Percentiles rank a stretch among this genome's conserved stretches.
phyloP scores from a whole-genome alignment of 1,139 yeast genomes.

The Nakaseomyces uthaithaninus region DNA sequence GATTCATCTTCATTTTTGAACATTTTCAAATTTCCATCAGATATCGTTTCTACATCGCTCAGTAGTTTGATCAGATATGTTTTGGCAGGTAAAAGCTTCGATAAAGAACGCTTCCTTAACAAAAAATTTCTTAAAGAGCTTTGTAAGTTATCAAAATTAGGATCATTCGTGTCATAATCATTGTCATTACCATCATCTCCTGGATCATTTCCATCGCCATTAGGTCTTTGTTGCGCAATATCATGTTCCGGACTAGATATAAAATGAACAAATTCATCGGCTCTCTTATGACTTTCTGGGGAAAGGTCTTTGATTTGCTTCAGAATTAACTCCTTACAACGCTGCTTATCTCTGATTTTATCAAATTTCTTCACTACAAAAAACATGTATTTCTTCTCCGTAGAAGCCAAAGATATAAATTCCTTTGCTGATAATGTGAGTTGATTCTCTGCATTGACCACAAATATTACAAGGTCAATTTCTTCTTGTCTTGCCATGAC shows the following conservation, averaged over 20 bases:
- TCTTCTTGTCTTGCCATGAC: conserved; percentile 96
- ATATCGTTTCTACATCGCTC: conserved; percentile 53
- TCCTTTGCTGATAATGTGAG: conserved; percentile 92
- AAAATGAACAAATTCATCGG: conserved; percentile 89
- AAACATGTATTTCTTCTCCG: conserved; percentile 84
- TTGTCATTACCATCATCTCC: conserved; percentile 38
- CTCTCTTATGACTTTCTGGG: conserved; percentile 84
- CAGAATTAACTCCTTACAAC: conserved; percentile 67
- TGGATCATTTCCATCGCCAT: conserved; percentile 32
- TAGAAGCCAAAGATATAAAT: conserved; percentile 82
- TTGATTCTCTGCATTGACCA: conserved; percentile 92
- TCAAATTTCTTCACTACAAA: conserved; percentile 93
- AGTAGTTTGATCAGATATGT: conserved; percentile 66
- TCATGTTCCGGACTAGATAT: conserved; percentile 55
- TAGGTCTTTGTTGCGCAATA: conserved; percentile 28
- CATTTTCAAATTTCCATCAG: conserved; percentile 53
- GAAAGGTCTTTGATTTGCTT: conserved; percentile 83
- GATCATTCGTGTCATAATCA: conserved; percentile 24
- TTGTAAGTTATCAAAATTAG: conserved; percentile 74
- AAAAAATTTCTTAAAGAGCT: conserved; percentile 79
- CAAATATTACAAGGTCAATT: conserved; percentile 92
- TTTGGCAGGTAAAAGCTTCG: conserved; percentile 89
- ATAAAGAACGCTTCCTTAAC: conserved; percentile 77
- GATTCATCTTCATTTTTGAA: conserved; percentile 42
- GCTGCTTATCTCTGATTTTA: conserved; percentile 66